Conservation (phyloP, 2,329 filamentous ascomycete species). For the Ophiognomonia clavigignenti-juglandacearum region DNA sequence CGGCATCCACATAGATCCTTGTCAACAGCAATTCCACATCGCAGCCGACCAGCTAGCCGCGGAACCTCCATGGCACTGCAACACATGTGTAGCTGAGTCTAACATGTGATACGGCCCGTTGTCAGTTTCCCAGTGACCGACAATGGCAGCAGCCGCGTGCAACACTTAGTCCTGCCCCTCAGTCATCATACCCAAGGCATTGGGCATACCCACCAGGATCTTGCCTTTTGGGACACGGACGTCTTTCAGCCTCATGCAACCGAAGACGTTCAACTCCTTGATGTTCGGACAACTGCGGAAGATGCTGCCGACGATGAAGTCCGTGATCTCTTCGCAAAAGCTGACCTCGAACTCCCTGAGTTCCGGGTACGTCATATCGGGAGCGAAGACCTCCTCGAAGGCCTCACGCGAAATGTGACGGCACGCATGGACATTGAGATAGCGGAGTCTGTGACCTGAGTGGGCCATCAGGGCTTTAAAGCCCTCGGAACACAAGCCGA, state of each 20-base stretch:
- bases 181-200: slow-evolving; percentile 55
- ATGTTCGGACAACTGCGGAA: slow-evolving; percentile 61
- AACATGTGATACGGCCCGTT: no score
- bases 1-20: no score
- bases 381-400: slow-evolving; percentile 69
- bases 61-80: no score
- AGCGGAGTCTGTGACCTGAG: slow-evolving; percentile 61
- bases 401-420: slow-evolving; percentile 71
- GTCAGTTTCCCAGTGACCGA: no score
- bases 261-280: slow-evolving; percentile 57
- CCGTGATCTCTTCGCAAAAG: slow-evolving; percentile 66
- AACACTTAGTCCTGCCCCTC: no score
- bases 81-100: no score
- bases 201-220: slow-evolving; percentile 54
- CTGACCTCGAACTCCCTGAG: slow-evolving; percentile 71
- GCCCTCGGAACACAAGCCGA: slow-evolving; percentile 71
- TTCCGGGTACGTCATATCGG: slow-evolving; percentile 57
- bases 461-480: slow-evolving; percentile 82
- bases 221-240: slow-evolving; percentile 50
- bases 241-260: slow-evolving; percentile 57
- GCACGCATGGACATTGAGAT: slow-evolving; percentile 76
- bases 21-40: no score
- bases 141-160: no score
- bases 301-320: slow-evolving; percentile 57
- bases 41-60: no score